Conservation (phyloP, 31 red algal species). For the Odonthalia washingtoniensis region DNA sequence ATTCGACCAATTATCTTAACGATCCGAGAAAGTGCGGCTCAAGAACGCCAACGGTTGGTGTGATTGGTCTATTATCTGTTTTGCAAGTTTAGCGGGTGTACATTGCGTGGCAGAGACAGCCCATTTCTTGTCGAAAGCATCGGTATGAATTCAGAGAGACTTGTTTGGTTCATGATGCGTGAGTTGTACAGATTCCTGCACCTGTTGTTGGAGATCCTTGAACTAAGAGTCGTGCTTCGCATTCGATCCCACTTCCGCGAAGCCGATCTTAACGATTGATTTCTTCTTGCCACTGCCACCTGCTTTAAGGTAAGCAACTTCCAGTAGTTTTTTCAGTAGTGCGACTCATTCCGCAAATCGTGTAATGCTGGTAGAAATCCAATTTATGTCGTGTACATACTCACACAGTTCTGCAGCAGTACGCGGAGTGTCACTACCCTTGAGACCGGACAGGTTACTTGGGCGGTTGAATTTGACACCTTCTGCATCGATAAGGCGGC, state of each 20-base stretch:
- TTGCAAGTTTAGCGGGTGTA: no score
- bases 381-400: no score
- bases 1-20: conserved; percentile 3
- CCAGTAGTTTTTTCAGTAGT: neutral
- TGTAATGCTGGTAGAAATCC: neutral
- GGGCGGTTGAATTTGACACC: no score
- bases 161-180: conserved; percentile 5
- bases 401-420: no score
- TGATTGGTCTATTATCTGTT: conserved; percentile 1
- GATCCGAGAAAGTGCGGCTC: neutral
- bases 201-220: neutral
- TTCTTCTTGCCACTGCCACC: conserved; percentile 39
- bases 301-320: neutral
- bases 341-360: neutral
- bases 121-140: conserved; percentile 51
- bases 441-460: no score
- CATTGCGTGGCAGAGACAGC: conserved; percentile 3
- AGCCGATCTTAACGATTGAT: neutral
- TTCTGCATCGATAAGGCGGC: no score
- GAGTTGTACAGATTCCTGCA: conserved; percentile 33
- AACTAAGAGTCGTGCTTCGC: no score
- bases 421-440: no score
- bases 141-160: conserved; percentile 26
- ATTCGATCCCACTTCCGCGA: neutral
- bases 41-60: conserved; percentile 34